These are phyloP conservation scores for Suzukiozyma palmioleophila DNA, from an alignment of 1,139 yeast genomes.

Conservation along the genomic window DNA sequence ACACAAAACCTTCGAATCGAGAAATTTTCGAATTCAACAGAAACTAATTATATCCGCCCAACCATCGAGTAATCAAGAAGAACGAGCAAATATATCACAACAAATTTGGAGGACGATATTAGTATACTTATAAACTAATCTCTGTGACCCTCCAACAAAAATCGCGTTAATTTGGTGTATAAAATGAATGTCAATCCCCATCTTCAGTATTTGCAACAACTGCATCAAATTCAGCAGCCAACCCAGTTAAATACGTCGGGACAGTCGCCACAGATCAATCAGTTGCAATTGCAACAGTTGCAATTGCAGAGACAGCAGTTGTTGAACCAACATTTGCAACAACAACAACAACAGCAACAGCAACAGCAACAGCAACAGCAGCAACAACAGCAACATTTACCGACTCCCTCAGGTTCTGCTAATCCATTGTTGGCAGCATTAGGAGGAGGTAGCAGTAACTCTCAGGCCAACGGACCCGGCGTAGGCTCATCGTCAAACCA, in stretches of 20 bases:
- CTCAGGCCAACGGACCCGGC: constrained; percentile 12
- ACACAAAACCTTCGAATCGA: no score
- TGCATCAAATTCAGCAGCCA: constrained; percentile 27
- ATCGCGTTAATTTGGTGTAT: neutral
- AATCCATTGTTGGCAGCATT: constrained; percentile 37
- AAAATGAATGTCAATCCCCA: constrained; percentile 39
- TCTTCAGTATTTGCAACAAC: constrained; percentile 39
- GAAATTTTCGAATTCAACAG: no score
- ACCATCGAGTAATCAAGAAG: no score
- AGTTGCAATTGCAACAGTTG: constrained; percentile 35
- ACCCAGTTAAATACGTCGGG: constrained; percentile 19
- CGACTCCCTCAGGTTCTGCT: constrained; percentile 20
- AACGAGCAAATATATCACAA: no score
- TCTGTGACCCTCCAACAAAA: no score
- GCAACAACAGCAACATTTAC: constrained; percentile 18
- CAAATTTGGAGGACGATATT: no score
- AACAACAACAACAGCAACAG: constrained; percentile 19
- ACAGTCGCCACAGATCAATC: constrained; percentile 39
- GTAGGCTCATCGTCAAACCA: constrained; percentile 7
- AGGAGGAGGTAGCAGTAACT: constrained; percentile 22
- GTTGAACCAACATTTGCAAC: constrained; percentile 32
- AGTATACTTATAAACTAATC: no score
- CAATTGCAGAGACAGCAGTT: constrained; percentile 41
- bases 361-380: constrained; percentile 28
- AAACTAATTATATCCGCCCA: no score